phyloP scores from a whole-genome alignment of 1,284 basidiomycete species.

The Ustilago curta region DNA sequence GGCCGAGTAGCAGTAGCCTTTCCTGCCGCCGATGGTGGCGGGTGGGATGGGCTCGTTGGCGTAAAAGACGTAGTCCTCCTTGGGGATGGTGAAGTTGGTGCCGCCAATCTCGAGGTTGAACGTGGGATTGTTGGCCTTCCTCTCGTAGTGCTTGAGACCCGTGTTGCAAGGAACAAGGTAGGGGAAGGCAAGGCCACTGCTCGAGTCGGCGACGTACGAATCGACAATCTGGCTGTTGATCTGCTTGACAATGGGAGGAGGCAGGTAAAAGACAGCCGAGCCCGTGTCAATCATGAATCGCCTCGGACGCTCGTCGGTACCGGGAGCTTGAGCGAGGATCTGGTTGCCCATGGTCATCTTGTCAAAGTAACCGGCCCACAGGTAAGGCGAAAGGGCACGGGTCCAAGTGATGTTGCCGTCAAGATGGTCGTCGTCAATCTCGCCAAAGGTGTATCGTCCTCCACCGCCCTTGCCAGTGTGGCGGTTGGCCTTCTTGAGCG shows the following conservation, averaged over 20 bases:
- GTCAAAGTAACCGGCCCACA: conserved; percentile 54
- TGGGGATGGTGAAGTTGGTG: conserved; percentile 50
- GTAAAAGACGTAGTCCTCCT: conserved; percentile 57
- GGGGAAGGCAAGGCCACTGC: conserved; percentile 37
- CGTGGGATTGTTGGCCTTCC: conserved; percentile 27
- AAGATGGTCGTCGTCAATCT: conserved; percentile 45
- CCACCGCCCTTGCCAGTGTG: conserved; percentile 55
- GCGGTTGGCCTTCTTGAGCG: conserved; percentile 55
- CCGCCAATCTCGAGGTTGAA: conserved; percentile 45
- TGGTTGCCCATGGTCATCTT: conserved; percentile 47
- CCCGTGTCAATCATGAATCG: conserved; percentile 59
- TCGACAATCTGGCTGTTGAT: conserved; percentile 53
- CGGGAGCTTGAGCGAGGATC: conserved; percentile 25
- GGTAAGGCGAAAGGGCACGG: conserved; percentile 37
- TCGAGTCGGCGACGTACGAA: conserved; percentile 31
- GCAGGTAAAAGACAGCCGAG: conserved; percentile 52
- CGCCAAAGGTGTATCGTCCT: conserved; percentile 58
- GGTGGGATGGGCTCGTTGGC: conserved; percentile 50
- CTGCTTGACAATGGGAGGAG: conserved; percentile 29
- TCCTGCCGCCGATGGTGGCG: conserved; percentile 34
- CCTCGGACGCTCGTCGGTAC: conserved; percentile 23
- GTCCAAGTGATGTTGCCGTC: conserved; percentile 51
- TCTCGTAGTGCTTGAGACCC: conserved; percentile 50
- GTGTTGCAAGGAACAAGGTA: conserved; percentile 60
- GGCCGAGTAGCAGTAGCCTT: conserved; percentile 52